Conservation (phyloP, 164 flowering plant species). For the Pachysandra terminalis region DNA sequence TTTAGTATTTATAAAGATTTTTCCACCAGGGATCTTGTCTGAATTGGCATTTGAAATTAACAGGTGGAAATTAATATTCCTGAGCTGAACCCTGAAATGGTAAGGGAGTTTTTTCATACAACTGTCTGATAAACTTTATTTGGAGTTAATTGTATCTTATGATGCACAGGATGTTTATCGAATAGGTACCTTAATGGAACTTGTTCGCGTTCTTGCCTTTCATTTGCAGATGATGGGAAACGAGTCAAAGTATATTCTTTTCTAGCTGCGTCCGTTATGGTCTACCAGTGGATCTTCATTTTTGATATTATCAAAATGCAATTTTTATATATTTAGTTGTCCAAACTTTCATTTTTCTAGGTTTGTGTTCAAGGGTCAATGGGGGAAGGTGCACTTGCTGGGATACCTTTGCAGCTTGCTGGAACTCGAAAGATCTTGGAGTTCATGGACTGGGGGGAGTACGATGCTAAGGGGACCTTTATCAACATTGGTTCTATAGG, state of each 20-base stretch:
- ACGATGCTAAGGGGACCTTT: constrained; percentile 79
- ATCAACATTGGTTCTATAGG: constrained; percentile 92
- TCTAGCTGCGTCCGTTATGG: constrained; percentile 3
- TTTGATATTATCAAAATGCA: background rate
- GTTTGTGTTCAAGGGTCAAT: constrained; percentile 98
- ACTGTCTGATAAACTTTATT: background rate
- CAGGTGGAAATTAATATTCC: constrained; percentile 91
- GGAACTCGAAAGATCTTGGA: constrained; percentile 85
- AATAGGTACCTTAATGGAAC: constrained; percentile 97
- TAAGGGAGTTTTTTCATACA: constrained; percentile 22
- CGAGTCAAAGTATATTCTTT: constrained; percentile 63
- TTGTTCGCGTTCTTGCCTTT: constrained; percentile 77
- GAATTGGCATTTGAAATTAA: constrained; percentile 11
- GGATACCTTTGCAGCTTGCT: constrained; percentile 97
- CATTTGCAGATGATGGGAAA: constrained; percentile 97
- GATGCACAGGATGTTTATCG: constrained; percentile 88
- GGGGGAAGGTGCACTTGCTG: constrained; percentile 94
- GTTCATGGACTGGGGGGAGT: constrained; percentile 97
- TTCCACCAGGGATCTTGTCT: background rate
- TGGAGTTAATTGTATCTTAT: constrained; percentile 21
- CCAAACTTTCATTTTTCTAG: constrained; percentile 27
- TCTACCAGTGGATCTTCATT: background rate
- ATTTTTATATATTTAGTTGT: background rate
- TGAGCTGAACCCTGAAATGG: constrained; percentile 94
- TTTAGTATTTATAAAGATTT: background rate